Evolutionary conservation across 768 basidiomycete species (phyloP).

Genomic region (Agaricus subrufescens): DNA sequence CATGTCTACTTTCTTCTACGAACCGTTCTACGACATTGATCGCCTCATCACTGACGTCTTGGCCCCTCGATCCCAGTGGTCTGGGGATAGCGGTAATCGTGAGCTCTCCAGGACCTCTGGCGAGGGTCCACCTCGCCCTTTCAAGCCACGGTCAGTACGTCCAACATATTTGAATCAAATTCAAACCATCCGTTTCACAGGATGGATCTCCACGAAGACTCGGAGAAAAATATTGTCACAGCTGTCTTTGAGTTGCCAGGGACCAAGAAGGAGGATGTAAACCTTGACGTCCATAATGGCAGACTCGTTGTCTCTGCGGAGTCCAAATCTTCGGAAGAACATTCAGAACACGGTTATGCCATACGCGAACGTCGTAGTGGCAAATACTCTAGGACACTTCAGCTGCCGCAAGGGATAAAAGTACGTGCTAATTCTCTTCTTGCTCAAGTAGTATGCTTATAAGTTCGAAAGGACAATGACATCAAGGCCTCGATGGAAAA

Average conservation of each 20-base stretch:
- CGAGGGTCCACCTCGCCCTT: not conserved
- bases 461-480: slow-evolving; percentile 29
- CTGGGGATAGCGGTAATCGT: not conserved
- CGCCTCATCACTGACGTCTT: not conserved
- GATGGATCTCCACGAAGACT: not conserved
- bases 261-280: slow-evolving; percentile 41
- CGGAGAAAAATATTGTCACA: slow-evolving; percentile 25
- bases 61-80: not conserved
- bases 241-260: slow-evolving; percentile 56
- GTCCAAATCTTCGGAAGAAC: slow-evolving; percentile 22
- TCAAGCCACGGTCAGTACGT: not conserved
- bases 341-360: slow-evolving; percentile 32
- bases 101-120: not conserved
- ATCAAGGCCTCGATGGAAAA: slow-evolving; percentile 43
- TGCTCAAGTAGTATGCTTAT: not conserved
- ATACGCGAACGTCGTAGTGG: slow-evolving; percentile 45
- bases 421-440: slow-evolving; percentile 17
- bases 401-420: slow-evolving; percentile 45
- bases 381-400: slow-evolving; percentile 42
- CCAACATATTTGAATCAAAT: not conserved
- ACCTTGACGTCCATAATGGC: slow-evolving; percentile 42
- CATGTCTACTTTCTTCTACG: not conserved
- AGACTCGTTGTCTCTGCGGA: slow-evolving; percentile 46
- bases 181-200: not conserved
- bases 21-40: not conserved